Conservation (phyloP, 305 asterid species). For the Petunia hybrid region DNA sequence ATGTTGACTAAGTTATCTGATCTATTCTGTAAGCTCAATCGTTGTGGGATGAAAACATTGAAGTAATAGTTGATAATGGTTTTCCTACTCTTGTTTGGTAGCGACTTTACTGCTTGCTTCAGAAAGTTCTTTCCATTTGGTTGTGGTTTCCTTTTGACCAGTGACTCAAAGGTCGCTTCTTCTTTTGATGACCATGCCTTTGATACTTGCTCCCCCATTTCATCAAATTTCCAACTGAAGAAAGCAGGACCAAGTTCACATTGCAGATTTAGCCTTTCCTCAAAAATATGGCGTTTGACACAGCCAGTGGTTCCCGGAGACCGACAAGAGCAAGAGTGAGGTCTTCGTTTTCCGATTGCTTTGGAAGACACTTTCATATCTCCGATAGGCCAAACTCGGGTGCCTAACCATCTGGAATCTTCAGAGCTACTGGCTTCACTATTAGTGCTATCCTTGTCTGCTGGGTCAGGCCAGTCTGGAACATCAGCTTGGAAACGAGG, state of each 20-base stretch:
- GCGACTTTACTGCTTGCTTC: constrained; percentile 57
- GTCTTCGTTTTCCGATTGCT: constrained; percentile 67
- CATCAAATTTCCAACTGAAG: constrained; percentile 74
- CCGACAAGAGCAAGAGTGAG: constrained; percentile 55
- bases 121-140: constrained; percentile 53
- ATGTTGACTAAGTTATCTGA: constrained; percentile 50
- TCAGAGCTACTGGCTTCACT: constrained; percentile 41
- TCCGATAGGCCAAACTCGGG: constrained; percentile 60
- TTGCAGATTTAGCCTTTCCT: constrained; percentile 53
- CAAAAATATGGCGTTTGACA: constrained; percentile 53
- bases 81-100: constrained; percentile 51
- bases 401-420: constrained; percentile 71
- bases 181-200: constrained; percentile 70
- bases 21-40: constrained; percentile 56
- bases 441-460: constrained; percentile 34
- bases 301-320: constrained; percentile 56
- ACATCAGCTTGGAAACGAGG: constrained; percentile 82
- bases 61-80: constrained; percentile 63
- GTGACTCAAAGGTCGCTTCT: constrained; percentile 53
- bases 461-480: constrained; percentile 60
- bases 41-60: constrained; percentile 65
- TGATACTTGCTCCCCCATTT: constrained; percentile 73
- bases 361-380: constrained; percentile 34
- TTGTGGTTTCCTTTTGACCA: constrained; percentile 49
- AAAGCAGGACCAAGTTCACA: constrained; percentile 69